Evolutionary conservation across 768 basidiomycete species (phyloP).

Genomic region (Suillus discolor): DNA sequence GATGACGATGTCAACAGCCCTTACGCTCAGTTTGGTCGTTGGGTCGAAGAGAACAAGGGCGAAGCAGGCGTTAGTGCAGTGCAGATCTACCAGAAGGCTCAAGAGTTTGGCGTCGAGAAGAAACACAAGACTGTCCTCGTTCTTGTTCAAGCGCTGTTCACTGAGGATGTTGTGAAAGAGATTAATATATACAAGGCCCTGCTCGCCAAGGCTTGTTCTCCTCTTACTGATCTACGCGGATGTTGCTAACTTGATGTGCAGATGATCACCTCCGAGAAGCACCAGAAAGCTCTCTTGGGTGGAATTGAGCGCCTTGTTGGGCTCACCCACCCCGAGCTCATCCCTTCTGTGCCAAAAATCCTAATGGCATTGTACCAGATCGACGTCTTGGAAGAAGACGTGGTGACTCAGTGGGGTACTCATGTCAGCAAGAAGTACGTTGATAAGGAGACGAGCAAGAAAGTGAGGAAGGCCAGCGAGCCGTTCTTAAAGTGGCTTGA

Average conservation of each 20-base stretch:
- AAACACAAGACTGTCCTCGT: constrained; percentile 91
- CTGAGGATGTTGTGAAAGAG: constrained; percentile 66
- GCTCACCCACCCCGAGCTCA: constrained; percentile 68
- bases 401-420: constrained; percentile 90
- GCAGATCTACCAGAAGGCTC: constrained; percentile 84
- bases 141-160: constrained; percentile 84
- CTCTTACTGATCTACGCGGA: neutral
- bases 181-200: constrained; percentile 66
- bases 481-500: constrained; percentile 97
- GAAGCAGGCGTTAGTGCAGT: constrained; percentile 42
- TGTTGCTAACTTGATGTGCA: constrained; percentile 31
- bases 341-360: constrained; percentile 80
- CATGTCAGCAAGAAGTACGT: constrained; percentile 97
- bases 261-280: constrained; percentile 92
- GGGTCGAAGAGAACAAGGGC: constrained; percentile 76
- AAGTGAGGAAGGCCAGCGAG: constrained; percentile 92
- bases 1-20: constrained; percentile 88
- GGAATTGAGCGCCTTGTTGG: constrained; percentile 90
- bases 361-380: constrained; percentile 93
- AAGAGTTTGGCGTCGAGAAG: constrained; percentile 90
- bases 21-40: constrained; percentile 78
- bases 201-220: constrained; percentile 66
- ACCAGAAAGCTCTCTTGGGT: constrained; percentile 92
- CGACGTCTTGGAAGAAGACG: constrained; percentile 91
- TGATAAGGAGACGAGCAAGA: constrained; percentile 93